A percentile compares a stretch with the other conserved stretches of the same genome.
Evolutionary conservation across 169 alveolate species (phyloP).

Genomic region (Haemoproteus tartakovskyi): DNA sequence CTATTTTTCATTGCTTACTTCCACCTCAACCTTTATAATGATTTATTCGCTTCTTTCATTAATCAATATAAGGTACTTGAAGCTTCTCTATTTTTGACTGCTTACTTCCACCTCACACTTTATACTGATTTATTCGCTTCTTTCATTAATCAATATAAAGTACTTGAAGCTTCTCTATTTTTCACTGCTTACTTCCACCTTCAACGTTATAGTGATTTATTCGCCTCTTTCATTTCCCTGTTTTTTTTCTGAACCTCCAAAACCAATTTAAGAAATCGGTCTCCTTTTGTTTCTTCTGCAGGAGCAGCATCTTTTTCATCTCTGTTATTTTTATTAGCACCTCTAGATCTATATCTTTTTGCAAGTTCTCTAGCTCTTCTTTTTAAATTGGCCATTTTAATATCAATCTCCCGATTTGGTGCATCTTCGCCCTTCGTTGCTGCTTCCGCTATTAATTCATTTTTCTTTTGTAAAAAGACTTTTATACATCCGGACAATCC

Average conservation of each 20-base stretch:
- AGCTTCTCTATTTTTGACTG: no score
- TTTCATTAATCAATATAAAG: no score
- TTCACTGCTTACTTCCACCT: no score
- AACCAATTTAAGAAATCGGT: no score
- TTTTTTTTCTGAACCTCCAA: no score
- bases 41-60: no score
- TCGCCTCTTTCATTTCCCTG: background rate
- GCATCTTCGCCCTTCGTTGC: slow-evolving; percentile 21
- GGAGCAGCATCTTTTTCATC: background rate
- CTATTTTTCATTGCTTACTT: background rate
- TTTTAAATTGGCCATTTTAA: slow-evolving; percentile 59
- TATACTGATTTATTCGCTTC: slow-evolving; percentile 1
- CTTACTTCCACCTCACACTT: no score
- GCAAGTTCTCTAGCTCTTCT: slow-evolving; percentile 67
- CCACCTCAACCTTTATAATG: no score
- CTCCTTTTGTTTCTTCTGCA: slow-evolving; percentile 17
- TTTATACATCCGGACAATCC: slow-evolving; percentile 59
- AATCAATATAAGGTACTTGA: no score
- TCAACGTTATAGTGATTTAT: background rate
- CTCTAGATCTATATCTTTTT: slow-evolving; percentile 50
- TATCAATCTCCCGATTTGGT: slow-evolving; percentile 63
- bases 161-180: no score
- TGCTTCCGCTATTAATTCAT: slow-evolving; percentile 42
- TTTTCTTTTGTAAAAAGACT: slow-evolving; percentile 35
- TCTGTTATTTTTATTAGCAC: slow-evolving; percentile 12